phyloP scores from a whole-genome alignment of 495 filamentous ascomycete species.

The Neurospora sp. region DNA sequence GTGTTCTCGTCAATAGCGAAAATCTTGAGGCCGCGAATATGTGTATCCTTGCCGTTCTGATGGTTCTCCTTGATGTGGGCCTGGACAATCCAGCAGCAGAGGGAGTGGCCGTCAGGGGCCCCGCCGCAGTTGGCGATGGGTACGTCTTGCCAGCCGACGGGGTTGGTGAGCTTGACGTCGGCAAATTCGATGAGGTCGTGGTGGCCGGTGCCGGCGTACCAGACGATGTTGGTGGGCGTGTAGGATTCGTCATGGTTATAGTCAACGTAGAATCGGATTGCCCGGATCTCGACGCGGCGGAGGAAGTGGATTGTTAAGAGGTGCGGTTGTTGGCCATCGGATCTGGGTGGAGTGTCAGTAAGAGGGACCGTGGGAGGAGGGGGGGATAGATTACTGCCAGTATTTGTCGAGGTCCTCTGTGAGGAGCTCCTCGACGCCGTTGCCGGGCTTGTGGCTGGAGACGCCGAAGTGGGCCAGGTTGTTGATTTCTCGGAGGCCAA shows the following conservation, averaged over 20 bases:
- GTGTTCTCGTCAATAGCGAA: conserved; percentile 60
- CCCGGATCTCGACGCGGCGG: conserved; percentile 76
- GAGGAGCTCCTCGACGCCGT: conserved; percentile 75
- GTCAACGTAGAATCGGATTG: conserved; percentile 79
- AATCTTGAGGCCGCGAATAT: conserved; percentile 87
- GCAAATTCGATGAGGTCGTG: conserved; percentile 81
- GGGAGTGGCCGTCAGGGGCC: conserved; percentile 53
- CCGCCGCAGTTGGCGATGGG: conserved; percentile 59
- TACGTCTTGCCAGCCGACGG: conserved; percentile 84
- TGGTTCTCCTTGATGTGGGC: conserved; percentile 88
- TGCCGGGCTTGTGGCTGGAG: conserved; percentile 82
- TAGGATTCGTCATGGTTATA: conserved; percentile 89
- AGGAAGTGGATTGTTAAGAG: conserved; percentile 91
- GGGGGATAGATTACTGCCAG: conserved; percentile 61
- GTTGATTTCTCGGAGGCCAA: conserved; percentile 78
- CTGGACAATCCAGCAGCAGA: conserved; percentile 79
- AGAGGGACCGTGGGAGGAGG: neutral
- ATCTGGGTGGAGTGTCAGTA: conserved; percentile 34
- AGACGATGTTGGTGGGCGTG: conserved; percentile 85
- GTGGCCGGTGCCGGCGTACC: conserved; percentile 74
- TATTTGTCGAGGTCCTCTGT: conserved; percentile 68
- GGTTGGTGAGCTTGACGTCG: conserved; percentile 65
- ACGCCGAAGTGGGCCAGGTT: conserved; percentile 91
- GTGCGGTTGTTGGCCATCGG: conserved; percentile 92
- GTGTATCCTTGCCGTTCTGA: conserved; percentile 98